phyloP scores from a whole-genome alignment of 768 basidiomycete genomes.

The Mycena rosella region DNA sequence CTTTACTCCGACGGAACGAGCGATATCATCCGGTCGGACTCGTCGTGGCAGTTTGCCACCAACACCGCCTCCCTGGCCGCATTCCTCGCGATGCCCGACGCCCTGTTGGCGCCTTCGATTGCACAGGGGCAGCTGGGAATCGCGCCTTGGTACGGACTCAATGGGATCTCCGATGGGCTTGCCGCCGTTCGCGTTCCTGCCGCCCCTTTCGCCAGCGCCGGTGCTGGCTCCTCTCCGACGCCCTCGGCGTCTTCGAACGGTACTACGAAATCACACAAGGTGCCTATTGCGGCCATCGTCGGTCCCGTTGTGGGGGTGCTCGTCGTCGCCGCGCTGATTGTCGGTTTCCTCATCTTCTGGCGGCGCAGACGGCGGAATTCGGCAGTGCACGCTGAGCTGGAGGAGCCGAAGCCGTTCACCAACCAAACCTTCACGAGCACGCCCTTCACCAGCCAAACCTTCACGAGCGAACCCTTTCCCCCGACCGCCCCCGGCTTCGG shows the following conservation, averaged over 20 bases:
- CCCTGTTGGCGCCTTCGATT: not conserved
- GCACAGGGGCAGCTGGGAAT: slow-evolving; percentile 2
- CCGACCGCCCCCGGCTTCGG: too few species aligned
- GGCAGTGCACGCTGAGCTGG: not conserved
- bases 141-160: not conserved
- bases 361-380: slow-evolving; percentile 7
- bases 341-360: not conserved
- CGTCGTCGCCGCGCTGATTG: not conserved
- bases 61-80: not conserved
- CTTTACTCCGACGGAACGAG: slow-evolving; percentile 15
- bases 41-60: slow-evolving; percentile 7
- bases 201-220: slow-evolving; percentile 6
- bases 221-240: not conserved
- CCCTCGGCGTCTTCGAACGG: not conserved
- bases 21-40: slow-evolving; percentile 19
- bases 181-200: slow-evolving; percentile 4
- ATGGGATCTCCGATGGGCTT: slow-evolving; percentile 7
- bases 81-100: slow-evolving; percentile 7
- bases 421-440: too few species aligned
- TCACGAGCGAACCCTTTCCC: too few species aligned
- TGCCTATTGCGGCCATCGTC: slow-evolving; percentile 6
- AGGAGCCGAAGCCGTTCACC: not conserved
- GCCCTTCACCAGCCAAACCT: too few species aligned
- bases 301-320: not conserved
- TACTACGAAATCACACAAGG: not conserved